Evolutionary conservation across 768 basidiomycete species (phyloP), one percentile per base, ranked within the genome.

Genomic region (Crepidotus variabilis): DNA sequence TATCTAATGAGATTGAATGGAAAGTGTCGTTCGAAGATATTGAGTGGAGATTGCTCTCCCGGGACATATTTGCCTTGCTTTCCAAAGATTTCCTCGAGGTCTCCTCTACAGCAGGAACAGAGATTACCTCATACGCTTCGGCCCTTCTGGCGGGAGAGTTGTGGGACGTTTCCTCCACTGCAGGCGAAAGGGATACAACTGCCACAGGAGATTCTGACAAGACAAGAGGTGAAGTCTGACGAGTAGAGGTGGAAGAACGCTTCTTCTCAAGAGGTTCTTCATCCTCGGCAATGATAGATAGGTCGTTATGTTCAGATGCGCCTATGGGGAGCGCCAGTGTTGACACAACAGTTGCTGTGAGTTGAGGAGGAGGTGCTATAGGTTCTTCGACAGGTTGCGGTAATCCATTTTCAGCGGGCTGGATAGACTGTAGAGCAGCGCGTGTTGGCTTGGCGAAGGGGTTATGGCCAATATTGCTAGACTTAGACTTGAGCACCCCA

Each of bases 261-360:
- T 66, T 76, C 11, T 68, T 67, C 54, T 88, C 85, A 3, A 68
- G 67, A 2, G 72, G 73, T 62, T 88, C 85, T 49, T 91, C 88
- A 52, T 82, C 87, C 70, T 90, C 88, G 0, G 79, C 83, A 54
- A 90, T 89, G 53, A 87, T 76, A 24, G 88, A 90, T 34, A 91
- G 69, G 51, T 84, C 80, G 45, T 76, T 78, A 35, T 67, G 72
- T 33, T 73, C 68, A 50, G 24, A 43, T 56, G 59, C 22, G 59
- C 35, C 18, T 13, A 34, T 23, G 21, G 55, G 50, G 32, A 39
- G 55, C 47, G n/a, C 20, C 5, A 49, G 24, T 18, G 51, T 47
- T 8, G 58, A 50, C 28, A 56, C 21, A 23, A 51, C 2, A 39
- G 45, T 47, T 23, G 39, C 32, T 33, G 11, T 21, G 18, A 36